Percentiles rank a stretch among this genome's conserved stretches.
Evolutionary conservation across 306 rosid species (phyloP).

Genomic region (Cucurbita moschata): DNA sequence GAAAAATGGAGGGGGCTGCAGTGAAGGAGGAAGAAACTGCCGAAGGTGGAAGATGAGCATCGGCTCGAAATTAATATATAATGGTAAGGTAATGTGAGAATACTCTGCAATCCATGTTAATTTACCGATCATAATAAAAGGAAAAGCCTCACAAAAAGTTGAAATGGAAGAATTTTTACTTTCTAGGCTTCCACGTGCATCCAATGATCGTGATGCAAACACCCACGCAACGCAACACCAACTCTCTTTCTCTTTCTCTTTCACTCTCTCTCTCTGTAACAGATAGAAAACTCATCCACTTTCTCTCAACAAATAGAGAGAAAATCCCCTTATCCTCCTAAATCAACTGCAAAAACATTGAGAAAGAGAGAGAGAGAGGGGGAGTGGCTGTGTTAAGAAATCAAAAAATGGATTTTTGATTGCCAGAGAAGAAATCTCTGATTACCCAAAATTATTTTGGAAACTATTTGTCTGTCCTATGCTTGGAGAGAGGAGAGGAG

Average conservation of each 20-base stretch:
- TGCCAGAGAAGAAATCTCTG: not conserved
- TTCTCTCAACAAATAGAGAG: constrained; percentile 1
- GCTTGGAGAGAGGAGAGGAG: not conserved
- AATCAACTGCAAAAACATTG: constrained; percentile 20
- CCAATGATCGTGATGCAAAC: constrained; percentile 37
- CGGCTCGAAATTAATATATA: constrained; percentile 19
- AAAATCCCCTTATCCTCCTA: constrained; percentile 13
- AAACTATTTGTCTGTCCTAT: not conserved
- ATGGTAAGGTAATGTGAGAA: constrained; percentile 7
- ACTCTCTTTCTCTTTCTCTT: not conserved
- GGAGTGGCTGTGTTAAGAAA: not conserved
- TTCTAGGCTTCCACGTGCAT: constrained; percentile 38
- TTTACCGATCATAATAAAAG: not conserved
- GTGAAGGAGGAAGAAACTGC: constrained; percentile 39
- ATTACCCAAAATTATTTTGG: not conserved
- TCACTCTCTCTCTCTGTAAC: not conserved
- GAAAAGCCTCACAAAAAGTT: constrained; percentile 12
- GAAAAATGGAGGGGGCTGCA: constrained; percentile 16
- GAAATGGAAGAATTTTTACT: constrained; percentile 27
- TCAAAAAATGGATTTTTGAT: not conserved
- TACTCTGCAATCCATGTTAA: constrained; percentile 7
- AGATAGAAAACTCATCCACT: not conserved
- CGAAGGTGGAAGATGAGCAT: constrained; percentile 33
- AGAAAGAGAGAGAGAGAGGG: not conserved
- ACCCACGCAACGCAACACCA: constrained; percentile 11